Evolutionary conservation across 192 early-diverging fungal genomes (phyloP).

Genomic region (Jimgerdemannia flammicorona): DNA sequence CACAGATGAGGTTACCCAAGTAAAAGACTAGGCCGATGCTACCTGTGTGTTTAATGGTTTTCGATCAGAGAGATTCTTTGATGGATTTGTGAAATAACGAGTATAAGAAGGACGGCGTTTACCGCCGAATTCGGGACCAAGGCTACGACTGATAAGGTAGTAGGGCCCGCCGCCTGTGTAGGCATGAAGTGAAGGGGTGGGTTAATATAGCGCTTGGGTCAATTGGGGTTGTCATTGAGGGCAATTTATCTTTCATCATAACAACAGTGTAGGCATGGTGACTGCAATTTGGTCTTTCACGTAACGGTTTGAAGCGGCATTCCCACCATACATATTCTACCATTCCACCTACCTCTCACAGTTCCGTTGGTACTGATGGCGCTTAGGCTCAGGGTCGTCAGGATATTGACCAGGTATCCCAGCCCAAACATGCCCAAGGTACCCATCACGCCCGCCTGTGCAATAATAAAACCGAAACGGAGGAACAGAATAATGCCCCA

Average conservation of each 20-base stretch:
- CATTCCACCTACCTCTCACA: constrained; percentile 41
- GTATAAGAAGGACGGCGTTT: neutral
- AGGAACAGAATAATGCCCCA: constrained; percentile 72
- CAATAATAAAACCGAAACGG: constrained; percentile 64
- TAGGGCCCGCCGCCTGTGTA: constrained; percentile 63
- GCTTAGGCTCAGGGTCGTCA: constrained; percentile 62
- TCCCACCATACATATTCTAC: too few relatives aligned
- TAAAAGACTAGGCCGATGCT: constrained; percentile 66
- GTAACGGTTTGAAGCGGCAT: too few relatives aligned
- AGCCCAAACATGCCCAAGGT: constrained; percentile 56
- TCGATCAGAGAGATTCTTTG: too few relatives aligned
- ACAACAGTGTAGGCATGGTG: too few relatives aligned
- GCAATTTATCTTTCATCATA: too few relatives aligned
- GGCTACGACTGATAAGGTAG: constrained; percentile 61
- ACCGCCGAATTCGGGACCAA: constrained; percentile 72
- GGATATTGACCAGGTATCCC: constrained; percentile 55
- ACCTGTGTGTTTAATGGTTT: constrained; percentile 12
- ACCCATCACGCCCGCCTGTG: constrained; percentile 59
- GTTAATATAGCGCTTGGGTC: too few relatives aligned
- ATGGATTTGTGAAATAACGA: too few relatives aligned
- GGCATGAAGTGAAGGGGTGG: neutral
- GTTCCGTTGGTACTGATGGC: constrained; percentile 69
- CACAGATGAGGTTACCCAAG: constrained; percentile 53
- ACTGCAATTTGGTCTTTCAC: too few relatives aligned
- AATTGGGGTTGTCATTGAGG: too few relatives aligned